Evolutionary conservation across 495 filamentous ascomycete species (phyloP), one percentile per base, ranked within the genome.

Genomic region (Annulohypoxylon stygium): DNA sequence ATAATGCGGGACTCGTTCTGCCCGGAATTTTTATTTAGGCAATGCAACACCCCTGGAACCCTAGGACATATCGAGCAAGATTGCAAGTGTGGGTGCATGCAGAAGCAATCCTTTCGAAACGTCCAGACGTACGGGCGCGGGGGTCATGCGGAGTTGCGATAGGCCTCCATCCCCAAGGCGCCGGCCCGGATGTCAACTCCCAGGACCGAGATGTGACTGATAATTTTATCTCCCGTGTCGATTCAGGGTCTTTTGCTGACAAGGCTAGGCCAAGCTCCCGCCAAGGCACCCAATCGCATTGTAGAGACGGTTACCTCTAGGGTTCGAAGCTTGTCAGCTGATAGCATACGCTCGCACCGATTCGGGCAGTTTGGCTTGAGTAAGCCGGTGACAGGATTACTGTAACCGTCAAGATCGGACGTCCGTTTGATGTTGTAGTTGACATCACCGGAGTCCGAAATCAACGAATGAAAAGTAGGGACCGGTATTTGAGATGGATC

Each of bases 351-450:
- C 60, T 41, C 23, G 25, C 30, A 39, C 65, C 60, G 59, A 61
- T 71, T 62, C 59, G 68, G 69, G 73, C 68, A 71, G 68, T 55
- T 63, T 61, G 37, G 36, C 68, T 67, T 71, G 59, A 75, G 73
- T 75, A 75, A 75, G 73, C 69, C 73, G 68, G 60, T 53, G 45
- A 61, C 53, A 71, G 20, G 73, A 75, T 75, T 75, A 75, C 73
- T 75, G 61, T 75, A 71, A 59, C 41, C 39, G 71, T 70, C 25
- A 16, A 55, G 30, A 20, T 23, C 71, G 71, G 71, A 74, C 63
- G 41, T 74, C 71, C 71, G 71, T 64, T 63, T 60, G 48, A 70
- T 62, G 66, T 70, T 51, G 71, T 64, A 70, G 41, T 66, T 68
- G 59, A 75, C 67, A 71, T 71, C 59, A 61, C 64, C 73, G 73